Evolutionary conservation across 345 rosid genomes (phyloP).

Genomic region (Ricinus communis): DNA sequence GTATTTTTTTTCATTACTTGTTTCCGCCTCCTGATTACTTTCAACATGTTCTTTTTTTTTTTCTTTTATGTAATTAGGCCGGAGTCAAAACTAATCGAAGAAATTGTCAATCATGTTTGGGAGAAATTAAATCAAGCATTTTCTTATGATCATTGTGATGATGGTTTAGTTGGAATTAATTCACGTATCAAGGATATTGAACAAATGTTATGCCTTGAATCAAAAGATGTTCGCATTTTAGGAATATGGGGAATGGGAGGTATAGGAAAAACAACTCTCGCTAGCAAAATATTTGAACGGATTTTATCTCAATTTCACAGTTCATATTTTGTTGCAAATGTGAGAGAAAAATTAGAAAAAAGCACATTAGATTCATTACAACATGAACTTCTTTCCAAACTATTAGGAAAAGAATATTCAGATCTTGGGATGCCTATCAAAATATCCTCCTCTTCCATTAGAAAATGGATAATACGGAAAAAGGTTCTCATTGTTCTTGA

Average conservation of each 20-base stretch:
- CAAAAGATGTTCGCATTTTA: background rate
- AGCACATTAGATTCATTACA: background rate
- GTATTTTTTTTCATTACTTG: too few species aligned
- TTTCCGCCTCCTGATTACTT: too few species aligned
- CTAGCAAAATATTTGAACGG: background rate
- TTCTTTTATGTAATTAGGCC: background rate
- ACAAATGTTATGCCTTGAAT: background rate
- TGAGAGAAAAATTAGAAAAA: constrained; percentile 4
- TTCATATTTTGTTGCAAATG: background rate
- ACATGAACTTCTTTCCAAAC: background rate
- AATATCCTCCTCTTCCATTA: background rate
- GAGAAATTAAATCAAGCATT: background rate
- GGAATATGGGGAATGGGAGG: constrained; percentile 16
- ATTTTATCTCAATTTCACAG: background rate
- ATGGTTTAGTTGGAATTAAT: constrained; percentile 8
- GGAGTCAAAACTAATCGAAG: constrained; percentile 2
- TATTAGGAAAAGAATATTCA: background rate
- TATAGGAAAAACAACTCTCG: constrained; percentile 4
- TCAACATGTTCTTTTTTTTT: too few species aligned
- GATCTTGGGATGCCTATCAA: background rate
- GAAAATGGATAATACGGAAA: background rate
- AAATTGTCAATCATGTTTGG: background rate
- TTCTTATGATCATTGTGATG: background rate
- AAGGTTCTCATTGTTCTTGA: constrained; percentile 4
- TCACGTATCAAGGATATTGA: background rate